phyloP scores from a whole-genome alignment of 345 rosid genomes.

The Microcos paniculata region DNA sequence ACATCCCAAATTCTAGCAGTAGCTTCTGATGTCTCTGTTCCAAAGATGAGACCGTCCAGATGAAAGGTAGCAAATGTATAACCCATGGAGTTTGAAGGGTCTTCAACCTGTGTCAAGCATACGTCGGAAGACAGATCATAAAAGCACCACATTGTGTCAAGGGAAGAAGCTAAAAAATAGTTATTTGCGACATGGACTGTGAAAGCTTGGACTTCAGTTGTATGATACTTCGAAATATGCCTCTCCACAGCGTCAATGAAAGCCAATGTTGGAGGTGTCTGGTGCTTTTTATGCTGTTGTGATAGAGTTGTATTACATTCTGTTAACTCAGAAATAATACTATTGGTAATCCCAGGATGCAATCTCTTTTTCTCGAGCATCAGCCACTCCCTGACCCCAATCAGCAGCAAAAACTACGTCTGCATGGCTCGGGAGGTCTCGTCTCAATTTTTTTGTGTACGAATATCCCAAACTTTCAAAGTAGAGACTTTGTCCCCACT shows the following conservation, averaged over 20 bases:
- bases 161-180: constrained; percentile 94
- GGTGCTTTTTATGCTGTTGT: constrained; percentile 80
- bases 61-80: constrained; percentile 96
- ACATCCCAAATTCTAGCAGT: constrained; percentile 98
- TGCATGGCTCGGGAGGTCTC: constrained; percentile 94
- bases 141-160: constrained; percentile 93
- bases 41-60: constrained; percentile 99
- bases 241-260: constrained; percentile 66
- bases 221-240: constrained; percentile 78
- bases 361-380: too few relatives aligned
- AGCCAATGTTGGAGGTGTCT: constrained; percentile 76
- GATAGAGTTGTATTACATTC: constrained; percentile 91
- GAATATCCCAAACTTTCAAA: constrained; percentile 89
- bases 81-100: constrained; percentile 51
- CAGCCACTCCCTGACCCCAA: too few relatives aligned
- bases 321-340: constrained; percentile 64
- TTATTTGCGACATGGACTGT: constrained; percentile 92
- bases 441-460: constrained; percentile 73
- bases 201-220: constrained; percentile 96
- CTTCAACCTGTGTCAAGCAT: constrained; percentile 87
- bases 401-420: constrained; percentile 96
- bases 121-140: constrained; percentile 82
- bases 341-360: constrained; percentile 71
- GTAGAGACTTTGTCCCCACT: constrained; percentile 98
- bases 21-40: constrained; percentile 85